Conservation (phyloP, 2,329 filamentous ascomycete genomes). For the Chaetomium sp. region DNA sequence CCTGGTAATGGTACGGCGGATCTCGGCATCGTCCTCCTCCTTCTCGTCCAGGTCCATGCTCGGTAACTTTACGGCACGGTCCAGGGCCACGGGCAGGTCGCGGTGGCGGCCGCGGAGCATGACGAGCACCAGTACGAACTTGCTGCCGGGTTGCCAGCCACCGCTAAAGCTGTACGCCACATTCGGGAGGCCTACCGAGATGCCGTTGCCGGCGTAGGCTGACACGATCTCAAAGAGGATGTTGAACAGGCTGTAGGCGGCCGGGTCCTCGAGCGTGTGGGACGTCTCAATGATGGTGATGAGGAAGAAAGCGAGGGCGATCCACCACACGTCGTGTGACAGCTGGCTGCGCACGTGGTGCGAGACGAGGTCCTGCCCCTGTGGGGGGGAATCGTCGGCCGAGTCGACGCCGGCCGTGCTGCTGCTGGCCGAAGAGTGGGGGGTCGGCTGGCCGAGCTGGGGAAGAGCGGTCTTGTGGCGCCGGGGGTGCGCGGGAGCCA, state of each 20-base stretch:
- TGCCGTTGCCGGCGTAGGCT: slow-evolving; percentile 62
- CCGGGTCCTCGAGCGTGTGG: slow-evolving; percentile 54
- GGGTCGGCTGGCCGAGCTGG: background rate
- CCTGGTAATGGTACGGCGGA: slow-evolving; percentile 42
- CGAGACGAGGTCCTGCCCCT: slow-evolving; percentile 50
- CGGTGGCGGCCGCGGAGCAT: slow-evolving; percentile 59
- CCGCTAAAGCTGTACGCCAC: slow-evolving; percentile 58
- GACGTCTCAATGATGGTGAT: slow-evolving; percentile 61
- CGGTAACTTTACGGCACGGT: slow-evolving; percentile 52
- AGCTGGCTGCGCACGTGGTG: slow-evolving; percentile 62
- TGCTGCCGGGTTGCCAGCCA: slow-evolving; percentile 56
- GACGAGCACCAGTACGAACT: slow-evolving; percentile 59
- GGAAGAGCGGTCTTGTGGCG: background rate
- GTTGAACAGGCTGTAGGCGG: slow-evolving; percentile 59
- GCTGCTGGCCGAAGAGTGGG: slow-evolving; percentile 19
- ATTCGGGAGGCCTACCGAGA: slow-evolving; percentile 56
- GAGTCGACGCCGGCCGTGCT: slow-evolving; percentile 39
- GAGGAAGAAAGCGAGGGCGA: slow-evolving; percentile 60
- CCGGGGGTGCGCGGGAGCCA: background rate
- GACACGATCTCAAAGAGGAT: slow-evolving; percentile 59
- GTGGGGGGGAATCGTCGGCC: background rate
- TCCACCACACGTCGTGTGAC: slow-evolving; percentile 67
- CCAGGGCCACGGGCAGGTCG: slow-evolving; percentile 57
- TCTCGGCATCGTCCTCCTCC: slow-evolving; percentile 47
- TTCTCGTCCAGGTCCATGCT: slow-evolving; percentile 43